Evolutionary conservation across 2,329 filamentous ascomycete genomes (phyloP), one percentile per base, ranked within the genome.

Genomic region (Cadophora sp.): DNA sequence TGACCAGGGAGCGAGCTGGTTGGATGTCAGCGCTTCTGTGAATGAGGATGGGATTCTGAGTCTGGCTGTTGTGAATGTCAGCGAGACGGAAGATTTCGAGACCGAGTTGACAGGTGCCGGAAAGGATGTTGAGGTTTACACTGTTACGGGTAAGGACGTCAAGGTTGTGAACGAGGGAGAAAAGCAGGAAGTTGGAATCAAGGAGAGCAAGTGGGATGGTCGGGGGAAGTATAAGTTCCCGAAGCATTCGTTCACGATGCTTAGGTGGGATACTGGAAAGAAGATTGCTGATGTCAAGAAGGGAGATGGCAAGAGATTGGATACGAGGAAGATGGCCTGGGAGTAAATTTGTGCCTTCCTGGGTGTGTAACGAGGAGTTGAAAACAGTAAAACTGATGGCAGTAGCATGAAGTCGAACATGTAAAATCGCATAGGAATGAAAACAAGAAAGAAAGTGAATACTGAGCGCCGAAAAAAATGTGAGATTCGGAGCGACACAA

Each of bases 31-130:
- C 70, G 90, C 89, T 1, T 81, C 84, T 1, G 72, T 89, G 5
- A 82, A 83, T 55, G 83, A 81, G 43, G 87, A 82, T 30, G 91
- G 90, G 0, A 84, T 81, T 62, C 82, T 90, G 0, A 90, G 83
- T 70, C 72, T 95, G 70, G 91, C 86, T 3, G 91, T 94, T 0
- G 90, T 93, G 18, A 96, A 96, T 76, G 84, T 93, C 36, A 83
- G 84, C 68, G 87, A 90, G 69, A 82, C 83, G 9, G 81, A 84
- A 69, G 85, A 83, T 65, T 88, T 90, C 63, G 82, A 85, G 68
- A 86, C 86, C 0, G 81, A 85, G 51, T 71, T 93, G n/a, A 81
- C 84, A 48, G 90, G 90, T 0, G 76, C 87, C 0, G 82, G 81
- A 0, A 80, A 79, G 1, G 78, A 83, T 1, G 85, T 91, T 0